Conservation (phyloP, 108 stramenopile species). For the Pelagomonas calceolata region DNA sequence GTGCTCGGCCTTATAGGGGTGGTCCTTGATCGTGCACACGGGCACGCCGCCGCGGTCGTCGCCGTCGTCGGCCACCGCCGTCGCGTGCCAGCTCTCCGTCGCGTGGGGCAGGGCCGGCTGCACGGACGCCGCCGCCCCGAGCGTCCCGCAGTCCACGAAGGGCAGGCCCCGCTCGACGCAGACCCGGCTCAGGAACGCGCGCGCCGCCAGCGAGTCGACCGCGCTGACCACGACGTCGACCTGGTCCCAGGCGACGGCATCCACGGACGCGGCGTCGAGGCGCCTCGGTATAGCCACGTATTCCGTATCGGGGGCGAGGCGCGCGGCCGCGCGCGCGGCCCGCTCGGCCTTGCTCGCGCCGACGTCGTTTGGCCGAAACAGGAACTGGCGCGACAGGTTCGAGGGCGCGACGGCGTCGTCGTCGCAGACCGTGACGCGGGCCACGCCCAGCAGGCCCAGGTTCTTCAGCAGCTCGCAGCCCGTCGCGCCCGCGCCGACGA, state of each 20-base stretch:
- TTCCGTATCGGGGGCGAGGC: slow-evolving; percentile 7
- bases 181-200: slow-evolving; percentile 38
- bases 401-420: slow-evolving; percentile 23
- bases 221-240: slow-evolving; percentile 34
- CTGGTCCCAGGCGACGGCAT: slow-evolving; percentile 9
- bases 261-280: background rate
- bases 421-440: slow-evolving; percentile 15
- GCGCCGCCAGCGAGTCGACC: slow-evolving; percentile 48
- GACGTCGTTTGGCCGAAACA: slow-evolving; percentile 23
- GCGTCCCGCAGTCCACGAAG: slow-evolving; percentile 47
- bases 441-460: slow-evolving; percentile 23
- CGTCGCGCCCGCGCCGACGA: slow-evolving; percentile 30
- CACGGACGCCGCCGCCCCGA: slow-evolving; percentile 38
- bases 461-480: slow-evolving; percentile 31
- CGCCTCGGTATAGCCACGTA: background rate
- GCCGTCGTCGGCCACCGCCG: slow-evolving; percentile 22
- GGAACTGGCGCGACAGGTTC: slow-evolving; percentile 31
- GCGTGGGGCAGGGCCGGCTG: slow-evolving; percentile 31
- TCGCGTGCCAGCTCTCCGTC: slow-evolving; percentile 33
- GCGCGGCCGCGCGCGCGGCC: slow-evolving; percentile 8
- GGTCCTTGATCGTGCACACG: slow-evolving; percentile 49
- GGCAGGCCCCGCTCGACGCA: slow-evolving; percentile 32
- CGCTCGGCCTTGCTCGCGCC: slow-evolving; percentile 17
- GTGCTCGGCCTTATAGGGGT: slow-evolving; percentile 44
- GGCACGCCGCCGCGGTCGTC: slow-evolving; percentile 16